phyloP scores from a whole-genome alignment of 2,329 filamentous ascomycete genomes.

The Fusarium camptoceras region DNA sequence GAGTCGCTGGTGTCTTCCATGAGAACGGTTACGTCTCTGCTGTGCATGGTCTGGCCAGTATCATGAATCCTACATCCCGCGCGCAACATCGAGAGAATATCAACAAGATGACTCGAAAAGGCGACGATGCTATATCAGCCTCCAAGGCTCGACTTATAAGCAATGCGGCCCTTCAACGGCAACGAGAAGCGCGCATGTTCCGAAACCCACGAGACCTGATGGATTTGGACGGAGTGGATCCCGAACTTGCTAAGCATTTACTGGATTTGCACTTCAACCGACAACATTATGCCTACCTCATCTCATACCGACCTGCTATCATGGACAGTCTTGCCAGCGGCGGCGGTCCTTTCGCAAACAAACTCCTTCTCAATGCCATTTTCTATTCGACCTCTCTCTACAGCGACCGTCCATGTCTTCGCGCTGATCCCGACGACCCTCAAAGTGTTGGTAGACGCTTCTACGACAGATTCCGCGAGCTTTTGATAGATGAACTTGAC shows the following conservation, averaged over 20 bases:
- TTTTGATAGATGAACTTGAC: constrained; percentile 51
- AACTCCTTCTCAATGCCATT: constrained; percentile 55
- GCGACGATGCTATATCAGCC: constrained; percentile 45
- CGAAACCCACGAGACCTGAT: constrained; percentile 48
- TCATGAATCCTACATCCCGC: constrained; percentile 50
- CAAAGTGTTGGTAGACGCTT: constrained; percentile 53
- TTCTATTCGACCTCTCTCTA: constrained; percentile 55
- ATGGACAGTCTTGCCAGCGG: constrained; percentile 53
- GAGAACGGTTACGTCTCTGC: constrained; percentile 52
- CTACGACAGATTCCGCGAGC: constrained; percentile 53
- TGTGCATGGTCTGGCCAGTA: constrained; percentile 52
- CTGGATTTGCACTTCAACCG: constrained; percentile 55
- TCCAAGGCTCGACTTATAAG: constrained; percentile 52
- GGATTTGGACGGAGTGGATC: constrained; percentile 51
- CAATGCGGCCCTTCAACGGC: constrained; percentile 51
- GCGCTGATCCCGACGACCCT: constrained; percentile 49
- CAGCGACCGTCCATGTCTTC: constrained; percentile 52
- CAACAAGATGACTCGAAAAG: constrained; percentile 45
- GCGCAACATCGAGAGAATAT: constrained; percentile 48
- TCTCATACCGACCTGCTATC: constrained; percentile 54
- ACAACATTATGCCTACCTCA: constrained; percentile 53
- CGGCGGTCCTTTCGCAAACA: constrained; percentile 52
- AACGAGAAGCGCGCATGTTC: constrained; percentile 49
- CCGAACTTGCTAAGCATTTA: constrained; percentile 53
- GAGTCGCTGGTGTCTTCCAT: constrained; percentile 52